These are phyloP conservation scores for Rossbeevera mucosa DNA, from an alignment of 768 basidiomycete species.

Conservation along the genomic window DNA sequence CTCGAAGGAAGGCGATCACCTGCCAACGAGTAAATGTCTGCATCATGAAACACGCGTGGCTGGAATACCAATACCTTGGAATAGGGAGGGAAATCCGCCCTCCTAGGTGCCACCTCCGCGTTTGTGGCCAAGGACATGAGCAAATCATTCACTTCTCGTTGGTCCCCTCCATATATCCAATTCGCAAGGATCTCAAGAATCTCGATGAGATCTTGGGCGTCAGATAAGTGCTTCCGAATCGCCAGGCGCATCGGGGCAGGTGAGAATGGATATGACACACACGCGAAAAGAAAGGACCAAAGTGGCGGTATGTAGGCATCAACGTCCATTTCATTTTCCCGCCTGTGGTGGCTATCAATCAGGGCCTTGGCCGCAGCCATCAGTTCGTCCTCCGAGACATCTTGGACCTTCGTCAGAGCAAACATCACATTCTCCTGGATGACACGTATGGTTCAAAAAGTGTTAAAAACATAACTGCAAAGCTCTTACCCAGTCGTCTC, in stretches of 20 bases:
- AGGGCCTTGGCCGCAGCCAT: slow-evolving; percentile 48
- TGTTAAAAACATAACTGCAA: neutral
- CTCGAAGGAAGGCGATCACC: slow-evolving; percentile 59
- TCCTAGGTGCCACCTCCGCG: slow-evolving; percentile 12
- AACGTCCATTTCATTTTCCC: slow-evolving; percentile 33
- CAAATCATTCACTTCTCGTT: slow-evolving; percentile 17
- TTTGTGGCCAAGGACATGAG: slow-evolving; percentile 22
- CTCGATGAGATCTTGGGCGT: slow-evolving; percentile 36
- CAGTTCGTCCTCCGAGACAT: slow-evolving; percentile 64
- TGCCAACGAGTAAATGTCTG: slow-evolving; percentile 38
- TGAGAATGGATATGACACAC: slow-evolving; percentile 40
- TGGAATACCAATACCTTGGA: slow-evolving; percentile 41
- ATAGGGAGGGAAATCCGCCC: slow-evolving; percentile 22
- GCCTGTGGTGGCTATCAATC: slow-evolving; percentile 34
- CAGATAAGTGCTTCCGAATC: slow-evolving; percentile 37
- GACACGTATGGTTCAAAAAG: neutral
- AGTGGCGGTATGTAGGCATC: slow-evolving; percentile 36
- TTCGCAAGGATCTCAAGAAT: slow-evolving; percentile 36
- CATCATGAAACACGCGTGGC: slow-evolving; percentile 30
- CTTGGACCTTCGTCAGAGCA: slow-evolving; percentile 51
- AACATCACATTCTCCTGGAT: slow-evolving; percentile 39
- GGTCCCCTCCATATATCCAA: slow-evolving; percentile 36
- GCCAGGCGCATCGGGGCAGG: slow-evolving; percentile 39
- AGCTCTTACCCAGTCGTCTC: slow-evolving; percentile 63
- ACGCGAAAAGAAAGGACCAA: slow-evolving; percentile 34